Percentiles rank a stretch among this genome's conserved stretches.
Conservation (phyloP, 208 protist species). For the Trypanosoma theileri region DNA sequence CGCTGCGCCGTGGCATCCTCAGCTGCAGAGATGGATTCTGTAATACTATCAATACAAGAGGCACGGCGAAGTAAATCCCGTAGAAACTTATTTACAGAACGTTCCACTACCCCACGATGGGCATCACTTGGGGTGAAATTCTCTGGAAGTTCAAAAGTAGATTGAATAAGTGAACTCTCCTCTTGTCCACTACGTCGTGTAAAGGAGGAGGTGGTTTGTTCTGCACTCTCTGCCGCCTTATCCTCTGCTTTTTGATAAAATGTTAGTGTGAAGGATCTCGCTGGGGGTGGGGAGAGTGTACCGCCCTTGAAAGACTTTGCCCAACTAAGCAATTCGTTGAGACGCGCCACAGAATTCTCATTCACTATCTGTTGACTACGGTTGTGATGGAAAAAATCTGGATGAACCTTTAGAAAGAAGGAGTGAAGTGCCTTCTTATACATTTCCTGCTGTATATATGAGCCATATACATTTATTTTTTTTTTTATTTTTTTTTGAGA, state of each 20-base stretch:
- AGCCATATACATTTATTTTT: not conserved
- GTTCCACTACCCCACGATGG: constrained; percentile 78
- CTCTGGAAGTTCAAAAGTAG: constrained; percentile 81
- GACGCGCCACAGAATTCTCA: constrained; percentile 85
- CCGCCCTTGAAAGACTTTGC: constrained; percentile 85
- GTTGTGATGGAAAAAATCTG: constrained; percentile 90
- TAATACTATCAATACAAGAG: constrained; percentile 81
- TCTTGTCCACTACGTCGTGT: not conserved
- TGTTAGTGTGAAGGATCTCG: constrained; percentile 71
- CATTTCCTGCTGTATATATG: constrained; percentile 36
- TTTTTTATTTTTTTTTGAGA: not conserved
- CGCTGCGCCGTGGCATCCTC: constrained; percentile 79
- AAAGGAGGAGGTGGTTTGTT: constrained; percentile 22
- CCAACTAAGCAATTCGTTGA: constrained; percentile 91
- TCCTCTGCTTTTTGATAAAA: constrained; percentile 80
- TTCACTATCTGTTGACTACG: constrained; percentile 71
- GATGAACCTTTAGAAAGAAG: constrained; percentile 93
- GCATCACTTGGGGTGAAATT: constrained; percentile 75
- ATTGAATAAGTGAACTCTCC: constrained; percentile 40
- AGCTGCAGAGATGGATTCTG: constrained; percentile 73
- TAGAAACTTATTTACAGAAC: constrained; percentile 88
- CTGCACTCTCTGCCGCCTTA: constrained; percentile 7
- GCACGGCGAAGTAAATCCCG: constrained; percentile 83
- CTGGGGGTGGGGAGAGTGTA: constrained; percentile 66
- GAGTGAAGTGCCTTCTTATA: constrained; percentile 91